Conservation (phyloP, 2,329 filamentous ascomycete genomes). For the Trichoderma sp. region DNA sequence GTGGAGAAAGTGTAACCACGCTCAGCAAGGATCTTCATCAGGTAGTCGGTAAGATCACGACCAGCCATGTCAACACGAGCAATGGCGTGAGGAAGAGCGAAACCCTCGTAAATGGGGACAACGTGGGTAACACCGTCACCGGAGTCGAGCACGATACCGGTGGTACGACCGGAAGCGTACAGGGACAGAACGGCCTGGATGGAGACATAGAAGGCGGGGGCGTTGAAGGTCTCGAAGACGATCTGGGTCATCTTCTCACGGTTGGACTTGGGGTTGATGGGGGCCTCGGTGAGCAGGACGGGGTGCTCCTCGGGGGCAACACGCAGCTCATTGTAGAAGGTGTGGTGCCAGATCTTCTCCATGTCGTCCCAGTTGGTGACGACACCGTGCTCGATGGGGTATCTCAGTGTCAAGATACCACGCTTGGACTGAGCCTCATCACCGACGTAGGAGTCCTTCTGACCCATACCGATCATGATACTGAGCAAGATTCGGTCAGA, state of each 20-base stretch:
- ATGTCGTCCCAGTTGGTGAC: slow-evolving; percentile 99
- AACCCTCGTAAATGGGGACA: slow-evolving; percentile 99
- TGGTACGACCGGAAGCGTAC: slow-evolving; percentile 99
- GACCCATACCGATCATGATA: slow-evolving; percentile 99
- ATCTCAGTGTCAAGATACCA: slow-evolving; percentile 99
- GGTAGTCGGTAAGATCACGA: slow-evolving; percentile 99
- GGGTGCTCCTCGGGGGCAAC: slow-evolving; percentile 99
- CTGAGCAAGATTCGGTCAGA: slow-evolving; percentile 49
- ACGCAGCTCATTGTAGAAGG: slow-evolving; percentile 99
- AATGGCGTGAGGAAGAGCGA: slow-evolving; percentile 99
- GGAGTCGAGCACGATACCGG: slow-evolving; percentile 99
- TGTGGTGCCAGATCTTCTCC: slow-evolving; percentile 99
- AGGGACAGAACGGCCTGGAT: slow-evolving; percentile 99
- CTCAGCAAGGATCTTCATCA: slow-evolving; percentile 99
- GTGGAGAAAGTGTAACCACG: slow-evolving; percentile 99
- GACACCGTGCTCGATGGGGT: slow-evolving; percentile 99
- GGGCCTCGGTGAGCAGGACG: slow-evolving; percentile 97
- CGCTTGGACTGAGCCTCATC: slow-evolving; percentile 99
- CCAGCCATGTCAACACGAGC: slow-evolving; percentile 99
- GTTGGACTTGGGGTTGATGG: slow-evolving; percentile 99
- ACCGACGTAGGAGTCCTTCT: slow-evolving; percentile 99
- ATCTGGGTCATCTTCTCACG: slow-evolving; percentile 99
- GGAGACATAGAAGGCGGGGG: slow-evolving; percentile 99
- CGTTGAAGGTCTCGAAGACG: slow-evolving; percentile 99
- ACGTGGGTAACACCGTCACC: slow-evolving; percentile 99